These are phyloP conservation scores for Claviceps monticola DNA, from an alignment of 2,329 filamentous ascomycete species.

Conservation along the genomic window DNA sequence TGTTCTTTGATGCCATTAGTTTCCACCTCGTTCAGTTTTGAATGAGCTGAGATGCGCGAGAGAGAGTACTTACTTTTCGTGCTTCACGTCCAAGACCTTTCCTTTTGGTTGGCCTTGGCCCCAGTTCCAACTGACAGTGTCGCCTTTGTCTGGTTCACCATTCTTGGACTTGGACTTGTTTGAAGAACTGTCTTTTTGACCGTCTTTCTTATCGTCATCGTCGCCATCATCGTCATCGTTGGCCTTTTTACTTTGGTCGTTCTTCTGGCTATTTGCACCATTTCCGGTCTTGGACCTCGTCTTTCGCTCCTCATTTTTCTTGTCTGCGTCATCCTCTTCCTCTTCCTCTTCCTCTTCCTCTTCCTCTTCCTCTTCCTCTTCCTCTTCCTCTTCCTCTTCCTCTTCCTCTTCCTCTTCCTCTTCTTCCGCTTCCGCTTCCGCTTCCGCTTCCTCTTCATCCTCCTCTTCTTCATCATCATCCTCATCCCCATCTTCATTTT, in stretches of 20 bases:
- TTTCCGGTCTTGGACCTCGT: neutral
- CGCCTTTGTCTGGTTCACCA: constrained; percentile 22
- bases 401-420: neutral
- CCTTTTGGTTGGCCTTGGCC: constrained; percentile 28
- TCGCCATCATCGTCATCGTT: neutral
- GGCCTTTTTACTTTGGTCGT: neutral
- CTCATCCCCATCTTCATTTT: constrained; percentile 3
- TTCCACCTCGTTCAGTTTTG: neutral
- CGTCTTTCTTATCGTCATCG: neutral
- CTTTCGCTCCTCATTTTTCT: neutral
- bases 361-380: neutral
- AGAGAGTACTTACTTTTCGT: constrained; percentile 20
- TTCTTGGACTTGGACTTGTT: constrained; percentile 6
- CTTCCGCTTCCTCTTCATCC: constrained; percentile 1
- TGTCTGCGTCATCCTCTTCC: neutral
- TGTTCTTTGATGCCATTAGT: constrained; percentile 13
- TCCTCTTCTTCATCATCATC: constrained; percentile 5
- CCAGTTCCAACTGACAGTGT: constrained; percentile 34
- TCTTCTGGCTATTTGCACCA: neutral
- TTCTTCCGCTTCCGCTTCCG: no score
- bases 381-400: constrained; percentile 4
- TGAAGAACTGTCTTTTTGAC: constrained; percentile 4
- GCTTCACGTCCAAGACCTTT: constrained; percentile 30
- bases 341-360: neutral
- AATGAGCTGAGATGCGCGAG: no score